phyloP scores from a whole-genome alignment of 352 stramenopile species.

The Globisporangium megalacanthum region DNA sequence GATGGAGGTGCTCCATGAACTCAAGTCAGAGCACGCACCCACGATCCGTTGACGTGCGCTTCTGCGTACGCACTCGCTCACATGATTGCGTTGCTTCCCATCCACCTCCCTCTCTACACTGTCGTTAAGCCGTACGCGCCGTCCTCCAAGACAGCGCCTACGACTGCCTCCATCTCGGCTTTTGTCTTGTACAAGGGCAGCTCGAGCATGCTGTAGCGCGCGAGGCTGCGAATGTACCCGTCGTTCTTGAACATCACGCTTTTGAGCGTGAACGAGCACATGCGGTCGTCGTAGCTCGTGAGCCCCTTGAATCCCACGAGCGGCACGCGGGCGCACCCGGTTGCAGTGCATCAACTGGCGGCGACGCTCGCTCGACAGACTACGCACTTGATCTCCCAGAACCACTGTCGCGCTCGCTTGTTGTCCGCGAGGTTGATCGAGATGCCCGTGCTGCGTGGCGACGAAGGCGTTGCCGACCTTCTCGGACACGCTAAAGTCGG shows the following conservation, averaged over 20 bases:
- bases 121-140: conserved; percentile 68
- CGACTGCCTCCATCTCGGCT: conserved; percentile 62
- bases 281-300: conserved; percentile 74
- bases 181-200: conserved; percentile 88
- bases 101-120: too few relatives aligned
- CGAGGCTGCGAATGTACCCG: conserved; percentile 67
- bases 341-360: conserved; percentile 65
- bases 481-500: conserved; percentile 35
- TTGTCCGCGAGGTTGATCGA: not conserved
- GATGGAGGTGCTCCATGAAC: conserved; percentile 13
- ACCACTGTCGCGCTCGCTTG: conserved; percentile 12
- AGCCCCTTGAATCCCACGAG: conserved; percentile 63
- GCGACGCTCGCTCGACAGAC: conserved; percentile 75
- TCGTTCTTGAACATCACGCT: conserved; percentile 32
- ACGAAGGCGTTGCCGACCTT: conserved; percentile 12
- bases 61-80: too few relatives aligned
- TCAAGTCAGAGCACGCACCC: too few relatives aligned
- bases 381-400: conserved; percentile 86
- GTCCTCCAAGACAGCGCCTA: conserved; percentile 58
- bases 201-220: conserved; percentile 89
- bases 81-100: not conserved
- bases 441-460: conserved; percentile 19
- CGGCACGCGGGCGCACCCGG: conserved; percentile 72
- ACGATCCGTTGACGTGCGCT: too few relatives aligned
- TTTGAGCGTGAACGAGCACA: conserved; percentile 75